Evolutionary conservation across 2,329 filamentous ascomycete species (phyloP), one percentile per base, ranked within the genome.

Genomic region (Dichotomopilus funicola): DNA sequence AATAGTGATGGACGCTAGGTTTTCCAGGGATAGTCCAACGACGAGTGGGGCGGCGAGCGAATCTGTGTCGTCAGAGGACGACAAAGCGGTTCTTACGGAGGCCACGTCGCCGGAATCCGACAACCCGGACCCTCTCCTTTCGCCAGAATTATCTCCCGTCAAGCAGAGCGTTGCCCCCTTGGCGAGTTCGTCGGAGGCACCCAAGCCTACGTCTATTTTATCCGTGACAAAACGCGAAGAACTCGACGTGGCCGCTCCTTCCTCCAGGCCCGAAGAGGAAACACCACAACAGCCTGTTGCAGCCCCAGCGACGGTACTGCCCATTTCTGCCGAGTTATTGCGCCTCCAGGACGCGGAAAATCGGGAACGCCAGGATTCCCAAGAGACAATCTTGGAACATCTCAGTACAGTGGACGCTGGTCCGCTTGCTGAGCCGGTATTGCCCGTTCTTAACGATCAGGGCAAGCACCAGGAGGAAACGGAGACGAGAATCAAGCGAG

Each of bases 31-130:
- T 13, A 74, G 70, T 56, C 78, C 74, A 4, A 68, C 68, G 5
- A 64, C 65, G 19, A 27, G 19, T 0, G 65, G 66, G 10, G 13
- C 68, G 62, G n/a, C 58, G 54, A 38, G 66, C 57, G 67, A 62
- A 45, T 63, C 62, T 2, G 65, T 68, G 8, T 57, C 62, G n/a
- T 71, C 71, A 0, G 70, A 70, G 31, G 67, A 65, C 3, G 68
- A 57, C 1, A 71, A 64, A 35, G 65, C 61, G 3, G 68, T 68
- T 36, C 61, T 70, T 12, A 75, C 73, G 2, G 78, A 80, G 49
- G 72, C 70, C 3, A 81, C 79, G 0, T 75, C 78, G 1, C 78
- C 79, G 0, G 77, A 78, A 40, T 73, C 75, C 51, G 76, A 79
- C 42, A 71, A 68, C 1, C 73, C 75, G 2, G 73, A 73, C 19